These are phyloP conservation scores for Pisolithus marmoratus DNA, from an alignment of 768 basidiomycete genomes.

Conservation along the genomic window DNA sequence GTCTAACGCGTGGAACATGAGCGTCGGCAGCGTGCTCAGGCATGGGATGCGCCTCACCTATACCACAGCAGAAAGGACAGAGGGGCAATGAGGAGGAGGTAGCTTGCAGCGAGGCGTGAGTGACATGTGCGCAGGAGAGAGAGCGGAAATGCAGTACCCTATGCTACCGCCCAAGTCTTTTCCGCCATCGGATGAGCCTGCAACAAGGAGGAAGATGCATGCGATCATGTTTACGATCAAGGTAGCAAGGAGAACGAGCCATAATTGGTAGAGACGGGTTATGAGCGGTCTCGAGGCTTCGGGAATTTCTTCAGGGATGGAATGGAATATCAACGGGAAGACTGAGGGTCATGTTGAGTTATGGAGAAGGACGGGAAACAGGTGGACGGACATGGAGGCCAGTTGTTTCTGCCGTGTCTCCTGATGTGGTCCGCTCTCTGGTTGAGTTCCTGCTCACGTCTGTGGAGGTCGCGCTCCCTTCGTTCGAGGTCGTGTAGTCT, in stretches of 20 bases:
- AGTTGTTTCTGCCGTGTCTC: conserved; percentile 83
- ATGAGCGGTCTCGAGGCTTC: conserved; percentile 73
- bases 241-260: conserved; percentile 83
- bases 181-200: conserved; percentile 70
- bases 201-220: conserved; percentile 78
- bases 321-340: conserved; percentile 92
- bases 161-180: conserved; percentile 80
- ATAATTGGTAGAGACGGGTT: conserved; percentile 84
- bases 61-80: conserved; percentile 94
- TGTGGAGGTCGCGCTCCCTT: conserved; percentile 77
- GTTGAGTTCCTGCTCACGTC: conserved; percentile 70
- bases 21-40: conserved; percentile 5
- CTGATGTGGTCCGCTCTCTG: conserved; percentile 65
- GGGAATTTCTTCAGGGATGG: conserved; percentile 86
- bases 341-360: conserved; percentile 43
- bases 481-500: conserved; percentile 56
- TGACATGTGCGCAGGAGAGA: conserved; percentile 8
- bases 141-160: conserved; percentile 42
- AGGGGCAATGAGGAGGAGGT: conserved; percentile 70
- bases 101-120: conserved; percentile 39
- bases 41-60: conserved; percentile 47
- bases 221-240: conserved; percentile 87
- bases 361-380: conserved; percentile 10
- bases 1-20: conserved; percentile 41
- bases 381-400: conserved; percentile 72